phyloP scores from a whole-genome alignment of 2,329 filamentous ascomycete species.

The Neonectria sp. region DNA sequence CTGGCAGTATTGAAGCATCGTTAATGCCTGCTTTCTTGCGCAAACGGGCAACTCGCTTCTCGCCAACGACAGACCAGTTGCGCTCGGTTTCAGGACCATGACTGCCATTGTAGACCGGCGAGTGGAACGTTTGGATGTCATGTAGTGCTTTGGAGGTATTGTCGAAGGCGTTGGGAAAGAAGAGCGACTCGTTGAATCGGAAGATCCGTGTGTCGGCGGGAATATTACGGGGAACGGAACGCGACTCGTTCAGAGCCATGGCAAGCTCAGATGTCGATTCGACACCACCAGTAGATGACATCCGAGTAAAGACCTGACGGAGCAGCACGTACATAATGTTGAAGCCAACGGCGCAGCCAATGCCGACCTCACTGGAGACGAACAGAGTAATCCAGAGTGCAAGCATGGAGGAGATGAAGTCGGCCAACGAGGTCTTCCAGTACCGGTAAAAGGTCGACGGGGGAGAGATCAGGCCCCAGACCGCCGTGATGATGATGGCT shows the following conservation, averaged over 20 bases:
- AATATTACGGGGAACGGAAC: constrained; percentile 46
- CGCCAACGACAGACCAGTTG: constrained; percentile 69
- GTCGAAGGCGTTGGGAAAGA: constrained; percentile 74
- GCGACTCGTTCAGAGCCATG: constrained; percentile 31
- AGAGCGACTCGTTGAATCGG: constrained; percentile 69
- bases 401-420: constrained; percentile 75
- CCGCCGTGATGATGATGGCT: constrained; percentile 77
- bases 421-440: constrained; percentile 75
- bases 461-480: constrained; percentile 73
- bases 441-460: constrained; percentile 73
- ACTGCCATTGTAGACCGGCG: constrained; percentile 55
- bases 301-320: constrained; percentile 68
- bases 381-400: constrained; percentile 77
- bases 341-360: constrained; percentile 73
- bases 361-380: constrained; percentile 72
- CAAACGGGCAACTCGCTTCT: constrained; percentile 62
- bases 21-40: constrained; percentile 56
- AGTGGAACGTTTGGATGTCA: constrained; percentile 61
- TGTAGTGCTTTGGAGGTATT: constrained; percentile 66
- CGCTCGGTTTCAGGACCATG: constrained; percentile 54
- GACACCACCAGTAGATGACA: constrained; percentile 48
- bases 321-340: constrained; percentile 74
- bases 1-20: constrained; percentile 49
- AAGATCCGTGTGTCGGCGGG: constrained; percentile 69
- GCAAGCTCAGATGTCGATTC: constrained; percentile 49